phyloP scores from a whole-genome alignment of 345 rosid species.

The Boechera retrofracta region DNA sequence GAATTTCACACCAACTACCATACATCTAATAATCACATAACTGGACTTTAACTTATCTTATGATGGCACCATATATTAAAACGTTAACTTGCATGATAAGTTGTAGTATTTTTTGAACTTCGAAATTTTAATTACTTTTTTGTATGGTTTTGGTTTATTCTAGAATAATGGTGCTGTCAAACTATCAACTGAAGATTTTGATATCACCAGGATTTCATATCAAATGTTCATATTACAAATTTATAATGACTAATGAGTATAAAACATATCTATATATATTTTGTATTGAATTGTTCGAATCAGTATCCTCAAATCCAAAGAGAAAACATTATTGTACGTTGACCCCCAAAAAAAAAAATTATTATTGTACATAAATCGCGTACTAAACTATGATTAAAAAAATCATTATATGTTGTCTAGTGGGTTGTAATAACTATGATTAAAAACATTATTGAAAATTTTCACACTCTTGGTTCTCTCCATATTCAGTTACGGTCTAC shows the following conservation, averaged over 20 bases:
- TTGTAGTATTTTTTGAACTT: background rate
- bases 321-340: background rate
- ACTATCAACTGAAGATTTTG: background rate
- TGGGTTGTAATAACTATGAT: background rate
- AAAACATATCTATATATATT: background rate
- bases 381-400: background rate
- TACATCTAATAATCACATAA: background rate
- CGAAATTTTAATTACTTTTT: background rate
- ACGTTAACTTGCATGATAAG: background rate
- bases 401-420: background rate
- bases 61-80: background rate
- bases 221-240: background rate
- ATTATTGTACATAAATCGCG: background rate
- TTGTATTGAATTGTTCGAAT: background rate
- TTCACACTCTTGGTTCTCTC: background rate
- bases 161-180: background rate
- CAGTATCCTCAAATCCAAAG: background rate
- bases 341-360: too few species aligned
- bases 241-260: background rate
- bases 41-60: background rate
- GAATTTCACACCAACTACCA: constrained; percentile 16
- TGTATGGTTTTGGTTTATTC: background rate
- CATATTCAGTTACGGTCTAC: background rate
- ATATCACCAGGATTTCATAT: background rate
- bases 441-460: background rate